These are phyloP conservation scores for Talaromyces funiculosus DNA, from an alignment of 2,329 filamentous ascomycete genomes.

Conservation along the genomic window DNA sequence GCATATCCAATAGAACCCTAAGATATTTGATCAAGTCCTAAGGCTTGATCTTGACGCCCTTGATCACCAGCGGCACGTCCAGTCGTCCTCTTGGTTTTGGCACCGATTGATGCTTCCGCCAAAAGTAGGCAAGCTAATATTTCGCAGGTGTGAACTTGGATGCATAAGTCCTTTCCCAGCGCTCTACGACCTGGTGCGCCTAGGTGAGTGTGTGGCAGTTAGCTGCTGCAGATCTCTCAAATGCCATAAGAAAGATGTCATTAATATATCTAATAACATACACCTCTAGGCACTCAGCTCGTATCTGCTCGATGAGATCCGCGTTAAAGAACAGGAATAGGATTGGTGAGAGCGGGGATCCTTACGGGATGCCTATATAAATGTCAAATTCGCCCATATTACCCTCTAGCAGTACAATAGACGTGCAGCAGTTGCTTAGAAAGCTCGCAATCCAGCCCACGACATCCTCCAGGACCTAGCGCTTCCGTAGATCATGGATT, in stretches of 20 bases:
- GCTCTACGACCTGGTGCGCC: conserved; percentile 19
- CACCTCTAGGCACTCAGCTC: background rate
- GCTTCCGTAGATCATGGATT: background rate
- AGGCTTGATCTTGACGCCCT: background rate
- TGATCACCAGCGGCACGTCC: background rate
- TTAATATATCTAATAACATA: conserved; percentile 13
- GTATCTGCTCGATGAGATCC: conserved; percentile 19
- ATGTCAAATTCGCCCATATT: background rate
- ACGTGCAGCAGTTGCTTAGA: conserved; percentile 6
- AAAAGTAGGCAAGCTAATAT: conserved; percentile 13
- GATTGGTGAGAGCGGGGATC: conserved; percentile 20
- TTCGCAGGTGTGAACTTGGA: conserved; percentile 11
- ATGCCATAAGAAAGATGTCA: conserved; percentile 15
- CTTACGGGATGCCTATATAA: background rate
- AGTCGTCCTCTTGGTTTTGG: background rate
- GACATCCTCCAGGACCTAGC: background rate
- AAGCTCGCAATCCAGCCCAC: background rate
- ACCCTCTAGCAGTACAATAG: background rate
- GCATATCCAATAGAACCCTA: background rate
- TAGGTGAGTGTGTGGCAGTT: conserved; percentile 20
- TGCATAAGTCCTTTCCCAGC: conserved; percentile 15
- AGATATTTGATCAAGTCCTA: background rate
- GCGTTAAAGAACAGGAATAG: conserved; percentile 26
- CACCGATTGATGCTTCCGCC: conserved; percentile 2
- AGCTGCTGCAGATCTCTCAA: conserved; percentile 10